A percentile compares a stretch with the other conserved stretches of the same genome.
These are phyloP conservation scores for Ascochyta fabae DNA, from an alignment of 2,329 filamentous ascomycete genomes.

Conservation along the genomic window DNA sequence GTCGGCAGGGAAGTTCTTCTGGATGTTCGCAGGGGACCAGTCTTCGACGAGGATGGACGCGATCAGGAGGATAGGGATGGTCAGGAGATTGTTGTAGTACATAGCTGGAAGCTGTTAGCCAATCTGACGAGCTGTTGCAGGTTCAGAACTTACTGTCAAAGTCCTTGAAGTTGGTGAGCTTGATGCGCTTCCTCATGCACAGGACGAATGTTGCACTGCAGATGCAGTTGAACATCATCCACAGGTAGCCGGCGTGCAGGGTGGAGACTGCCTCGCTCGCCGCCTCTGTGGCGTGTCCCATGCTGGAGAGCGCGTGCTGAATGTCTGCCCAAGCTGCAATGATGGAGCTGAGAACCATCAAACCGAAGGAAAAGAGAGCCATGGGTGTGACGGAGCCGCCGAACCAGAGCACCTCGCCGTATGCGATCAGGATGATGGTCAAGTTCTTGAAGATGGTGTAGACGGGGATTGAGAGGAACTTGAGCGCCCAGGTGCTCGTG, in stretches of 20 bases:
- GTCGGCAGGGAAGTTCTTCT: constrained; percentile 85
- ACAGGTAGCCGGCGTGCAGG: constrained; percentile 91
- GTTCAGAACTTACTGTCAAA: constrained; percentile 80
- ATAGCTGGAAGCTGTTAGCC: constrained; percentile 69
- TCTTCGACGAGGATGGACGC: constrained; percentile 86
- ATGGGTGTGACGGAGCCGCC: constrained; percentile 88
- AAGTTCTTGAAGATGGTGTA: constrained; percentile 99
- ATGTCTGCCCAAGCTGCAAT: constrained; percentile 98
- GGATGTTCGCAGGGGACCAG: constrained; percentile 86
- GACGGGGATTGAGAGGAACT: constrained; percentile 95
- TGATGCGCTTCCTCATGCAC: constrained; percentile 97
- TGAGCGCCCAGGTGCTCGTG: constrained; percentile 92
- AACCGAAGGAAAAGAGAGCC: constrained; percentile 88
- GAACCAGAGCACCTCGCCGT: constrained; percentile 98
- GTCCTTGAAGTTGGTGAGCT: constrained; percentile 99
- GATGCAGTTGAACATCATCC: constrained; percentile 97
- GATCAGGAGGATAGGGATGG: constrained; percentile 86
- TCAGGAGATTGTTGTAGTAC: constrained; percentile 99
- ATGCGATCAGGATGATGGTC: constrained; percentile 98
- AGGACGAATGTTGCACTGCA: constrained; percentile 90
- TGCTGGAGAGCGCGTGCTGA: constrained; percentile 76
- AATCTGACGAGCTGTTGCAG: constrained; percentile 21
- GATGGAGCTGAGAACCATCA: constrained; percentile 95
- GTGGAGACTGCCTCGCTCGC: constrained; percentile 81
- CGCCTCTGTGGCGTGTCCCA: constrained; percentile 60